Percentiles rank a stretch among this genome's conserved stretches.
Conservation (phyloP, 2,329 filamentous ascomycete species). For the Akanthomyces lecanii region DNA sequence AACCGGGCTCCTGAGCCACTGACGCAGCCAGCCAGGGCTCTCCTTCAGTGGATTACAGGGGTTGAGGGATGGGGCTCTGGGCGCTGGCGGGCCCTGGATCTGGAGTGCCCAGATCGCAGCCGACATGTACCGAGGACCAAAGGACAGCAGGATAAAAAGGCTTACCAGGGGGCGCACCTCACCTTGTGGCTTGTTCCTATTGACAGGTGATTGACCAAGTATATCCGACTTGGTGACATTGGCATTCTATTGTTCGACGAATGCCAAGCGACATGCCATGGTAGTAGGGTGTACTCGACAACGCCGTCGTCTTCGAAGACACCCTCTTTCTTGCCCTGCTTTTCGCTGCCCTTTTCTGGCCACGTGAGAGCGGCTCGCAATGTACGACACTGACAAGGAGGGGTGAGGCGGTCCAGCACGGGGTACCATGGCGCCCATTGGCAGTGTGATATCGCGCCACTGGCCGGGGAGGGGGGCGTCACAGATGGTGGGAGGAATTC, state of each 20-base stretch:
- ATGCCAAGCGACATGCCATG: background rate
- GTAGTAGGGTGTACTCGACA: background rate
- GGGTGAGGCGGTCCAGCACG: background rate
- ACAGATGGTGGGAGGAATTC: background rate
- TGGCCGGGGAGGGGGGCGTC: too few relatives aligned
- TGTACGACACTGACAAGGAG: background rate
- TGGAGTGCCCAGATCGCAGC: constrained; percentile 13
- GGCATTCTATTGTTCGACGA: too few relatives aligned
- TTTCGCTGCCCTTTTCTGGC: background rate
- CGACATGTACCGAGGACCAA: constrained; percentile 12
- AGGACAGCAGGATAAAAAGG: background rate
- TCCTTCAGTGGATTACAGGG: background rate
- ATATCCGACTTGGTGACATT: too few relatives aligned
- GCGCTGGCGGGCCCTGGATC: constrained; percentile 1
- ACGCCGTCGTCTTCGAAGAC: background rate
- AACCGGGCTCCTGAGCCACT: background rate
- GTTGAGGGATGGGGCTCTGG: background rate
- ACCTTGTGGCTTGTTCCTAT: background rate
- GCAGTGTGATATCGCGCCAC: background rate
- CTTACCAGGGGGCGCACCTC: background rate
- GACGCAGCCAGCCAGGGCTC: too few relatives aligned
- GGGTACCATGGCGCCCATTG: background rate
- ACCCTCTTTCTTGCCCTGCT: background rate
- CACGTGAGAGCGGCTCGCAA: background rate
- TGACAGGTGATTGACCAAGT: too few relatives aligned